Percentiles rank a stretch among this genome's conserved stretches.
Conservation (phyloP, 306 rosid species). For the Quillaja saponaria region DNA sequence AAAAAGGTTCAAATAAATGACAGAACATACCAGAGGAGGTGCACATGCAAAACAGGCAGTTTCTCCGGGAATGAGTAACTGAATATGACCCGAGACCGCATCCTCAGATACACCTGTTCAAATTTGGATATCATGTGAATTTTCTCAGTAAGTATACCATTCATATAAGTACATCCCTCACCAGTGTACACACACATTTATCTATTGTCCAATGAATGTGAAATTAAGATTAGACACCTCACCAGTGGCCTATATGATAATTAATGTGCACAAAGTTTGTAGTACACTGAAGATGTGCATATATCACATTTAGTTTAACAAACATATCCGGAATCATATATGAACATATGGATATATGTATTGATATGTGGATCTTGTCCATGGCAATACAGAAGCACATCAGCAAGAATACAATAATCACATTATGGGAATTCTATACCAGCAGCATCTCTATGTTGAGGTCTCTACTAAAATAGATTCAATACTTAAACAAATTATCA, state of each 20-base stretch:
- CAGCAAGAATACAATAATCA: conserved; percentile 3
- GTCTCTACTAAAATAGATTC: conserved; percentile 8
- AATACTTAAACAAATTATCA: too few species aligned
- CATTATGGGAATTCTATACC: conserved; percentile 8
- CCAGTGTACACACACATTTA: conserved; percentile 16
- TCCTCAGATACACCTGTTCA: conserved; percentile 94
- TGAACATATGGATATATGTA: conserved; percentile 1
- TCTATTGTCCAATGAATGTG: conserved; percentile 12
- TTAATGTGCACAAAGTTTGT: conserved; percentile 16
- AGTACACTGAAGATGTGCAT: background rate
- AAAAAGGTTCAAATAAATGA: conserved; percentile 21
- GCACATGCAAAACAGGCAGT: conserved; percentile 99
- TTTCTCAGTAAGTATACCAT: conserved; percentile 8
- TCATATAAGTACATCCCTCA: conserved; percentile 19
- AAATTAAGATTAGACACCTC: conserved; percentile 8
- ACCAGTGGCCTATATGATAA: conserved; percentile 16
- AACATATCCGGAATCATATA: too few species aligned
- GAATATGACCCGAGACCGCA: conserved; percentile 98
- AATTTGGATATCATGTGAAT: conserved; percentile 32
- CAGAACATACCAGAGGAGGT: conserved; percentile 80
- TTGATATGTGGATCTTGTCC: conserved; percentile 10
- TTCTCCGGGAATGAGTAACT: conserved; percentile 91
- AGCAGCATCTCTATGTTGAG: conserved; percentile 15
- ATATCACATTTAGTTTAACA: too few species aligned
- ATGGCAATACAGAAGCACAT: conserved; percentile 1